Evolutionary conservation across 2,329 filamentous ascomycete genomes (phyloP).

Genomic region (Paecilomyces sp.): DNA sequence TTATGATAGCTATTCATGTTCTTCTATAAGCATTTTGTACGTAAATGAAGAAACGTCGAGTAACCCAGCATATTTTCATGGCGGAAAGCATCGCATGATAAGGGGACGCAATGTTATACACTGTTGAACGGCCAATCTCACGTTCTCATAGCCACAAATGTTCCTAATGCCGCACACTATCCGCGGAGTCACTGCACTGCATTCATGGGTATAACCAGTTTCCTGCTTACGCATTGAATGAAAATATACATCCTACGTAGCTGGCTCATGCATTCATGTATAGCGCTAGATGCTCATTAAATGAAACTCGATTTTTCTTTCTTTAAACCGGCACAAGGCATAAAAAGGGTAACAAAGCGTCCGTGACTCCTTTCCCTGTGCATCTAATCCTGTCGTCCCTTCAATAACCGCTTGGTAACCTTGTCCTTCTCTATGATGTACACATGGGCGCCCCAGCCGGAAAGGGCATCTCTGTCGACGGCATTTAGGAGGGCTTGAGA

Average conservation of each 20-base stretch:
- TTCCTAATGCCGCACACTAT: too few relatives aligned
- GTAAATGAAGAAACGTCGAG: too few relatives aligned
- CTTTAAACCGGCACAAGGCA: not conserved
- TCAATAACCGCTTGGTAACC: conserved; percentile 97
- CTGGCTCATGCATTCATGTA: not conserved
- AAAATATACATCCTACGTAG: not conserved
- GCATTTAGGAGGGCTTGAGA: conserved; percentile 94
- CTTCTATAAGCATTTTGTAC: too few relatives aligned
- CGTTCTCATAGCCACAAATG: too few relatives aligned
- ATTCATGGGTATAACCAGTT: too few relatives aligned
- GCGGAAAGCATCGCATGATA: too few relatives aligned
- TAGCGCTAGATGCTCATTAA: not conserved
- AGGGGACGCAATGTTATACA: too few relatives aligned
- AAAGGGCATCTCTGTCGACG: conserved; percentile 91
- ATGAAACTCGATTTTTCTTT: not conserved
- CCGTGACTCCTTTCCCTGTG: not conserved
- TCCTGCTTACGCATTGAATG: too few relatives aligned
- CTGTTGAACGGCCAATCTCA: too few relatives aligned
- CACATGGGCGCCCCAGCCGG: conserved; percentile 96
- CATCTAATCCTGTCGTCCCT: conserved; percentile 84
- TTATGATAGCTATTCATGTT: too few relatives aligned
- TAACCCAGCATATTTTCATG: too few relatives aligned
- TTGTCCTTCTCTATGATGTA: conserved; percentile 99
- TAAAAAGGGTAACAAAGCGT: not conserved
- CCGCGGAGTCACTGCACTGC: too few relatives aligned